Base-by-base conservation (phyloP, 2,329 filamentous ascomycete genomes). In the Alternaria incomplexa region DNA sequence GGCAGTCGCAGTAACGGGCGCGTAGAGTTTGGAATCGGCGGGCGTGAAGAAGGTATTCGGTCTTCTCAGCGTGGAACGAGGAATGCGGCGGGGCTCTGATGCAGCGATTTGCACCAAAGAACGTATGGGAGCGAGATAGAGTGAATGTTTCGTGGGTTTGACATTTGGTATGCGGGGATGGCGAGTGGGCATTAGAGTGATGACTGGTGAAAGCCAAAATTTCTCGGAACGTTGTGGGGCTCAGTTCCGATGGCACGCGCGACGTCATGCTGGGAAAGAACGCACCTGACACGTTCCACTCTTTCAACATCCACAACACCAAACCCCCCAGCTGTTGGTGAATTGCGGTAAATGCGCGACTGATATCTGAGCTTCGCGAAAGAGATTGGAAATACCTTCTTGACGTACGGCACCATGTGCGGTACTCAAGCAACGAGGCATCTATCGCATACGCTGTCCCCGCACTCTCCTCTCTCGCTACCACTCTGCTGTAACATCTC, bases 81-180 rank as follows among this genome's bases (percentile, higher is more conserved):
- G 40, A 53, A 56, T 26, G 58, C 56, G 45, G 20, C 25, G 28
- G 57, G 54, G 56, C 62, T 68, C 60, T 63, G 70, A 58, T 62
- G 68, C 66, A 62, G 61, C 59, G 55, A 62, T 50, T 65, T 76
- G 76, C 71, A 69, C 76, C 76, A 72, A 61, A 67, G 64, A 64
- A 60, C 69, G 70, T 61, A 62, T 64, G 50, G 65, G 56, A 46
- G 55, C 58, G 58, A 60, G 43, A 43, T 52, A 56, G 20, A 50
- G 43, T 47, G 63, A 66, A 20, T 64, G 25, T 15, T 58, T 61
- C 65, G 67, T 69, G 61, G 64, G 43, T 61, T 66, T 73, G 67
- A 78, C 77, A 79, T 79, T 78, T 78, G 76, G 71, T 68, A 75
- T 56, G 69, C 69, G 72, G 64, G 73, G 64, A 62, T 50, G 59